Evolutionary conservation across 2,329 filamentous ascomycete genomes (phyloP), one percentile per base, ranked within the genome.

Genomic region (Chaetothyriales sp.): DNA sequence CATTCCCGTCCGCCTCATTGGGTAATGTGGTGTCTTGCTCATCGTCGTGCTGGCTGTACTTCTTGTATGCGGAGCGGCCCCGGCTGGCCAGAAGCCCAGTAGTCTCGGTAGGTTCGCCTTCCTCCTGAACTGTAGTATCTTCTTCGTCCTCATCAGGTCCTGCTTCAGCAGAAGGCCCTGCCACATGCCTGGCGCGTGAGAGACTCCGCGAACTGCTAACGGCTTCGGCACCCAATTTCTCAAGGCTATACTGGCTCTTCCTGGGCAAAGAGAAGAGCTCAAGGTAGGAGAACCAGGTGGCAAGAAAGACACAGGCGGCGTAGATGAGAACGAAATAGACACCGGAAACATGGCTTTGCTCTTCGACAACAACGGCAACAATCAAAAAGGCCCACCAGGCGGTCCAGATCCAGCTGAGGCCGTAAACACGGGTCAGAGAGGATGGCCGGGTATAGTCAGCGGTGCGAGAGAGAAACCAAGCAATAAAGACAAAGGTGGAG

Each of bases 241-340:
- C 73, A 51, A 74, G 72, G 2, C 80, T 81, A 64, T 84, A 92
- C 2, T 77, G 73, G n/a, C 73, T 69, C 65, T 88, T 94, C 36
- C 70, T 77, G 2, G 80, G 80, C 55, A 95, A 72, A 12, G 79
- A 78, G 61, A 93, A 90, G 6, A 92, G 73, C 63, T 98, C 92
- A 43, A 85, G 65, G 48, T 95, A 80, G 0, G 82, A 80, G 49
- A 95, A 78, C 55, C 87, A 69, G 0, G 86, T 73, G 0, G 88
- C 81, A 6, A 88, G 63, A 61, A 89, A 93, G 2, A 84, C 72
- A 4, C 81, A 80, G 0, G 82, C 79, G 59, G 92, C 83, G 61
- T 88, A 83, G 58, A 95, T 84, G 4, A 92, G 78, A 46, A 88
- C 74, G 55, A 86, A 80, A 63, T 96, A 98, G 7, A 86, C 83